Evolutionary conservation across 139 green algal genomes (phyloP).

Genomic region (Nannochloris sp.): DNA sequence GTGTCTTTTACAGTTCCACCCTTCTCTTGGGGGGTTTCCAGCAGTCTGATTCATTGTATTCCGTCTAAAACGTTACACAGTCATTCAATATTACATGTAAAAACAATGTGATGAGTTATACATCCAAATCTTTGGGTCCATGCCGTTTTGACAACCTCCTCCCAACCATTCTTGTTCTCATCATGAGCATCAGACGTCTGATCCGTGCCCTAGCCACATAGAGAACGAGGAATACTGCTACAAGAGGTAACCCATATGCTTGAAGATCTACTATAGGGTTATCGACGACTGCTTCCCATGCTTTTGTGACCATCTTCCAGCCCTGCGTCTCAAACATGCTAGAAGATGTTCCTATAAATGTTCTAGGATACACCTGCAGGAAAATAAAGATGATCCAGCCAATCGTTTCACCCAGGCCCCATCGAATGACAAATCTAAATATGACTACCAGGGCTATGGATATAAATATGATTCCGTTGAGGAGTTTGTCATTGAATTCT

Average conservation of each 20-base stretch:
- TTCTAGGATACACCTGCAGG: conserved; percentile 49
- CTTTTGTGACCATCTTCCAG: conserved; percentile 36
- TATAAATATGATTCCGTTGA: conserved; percentile 50
- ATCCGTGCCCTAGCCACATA: conserved; percentile 1
- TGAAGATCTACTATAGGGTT: conserved; percentile 41
- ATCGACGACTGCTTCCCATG: conserved; percentile 46
- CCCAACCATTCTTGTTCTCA: neutral
- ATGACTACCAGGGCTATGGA: conserved; percentile 45
- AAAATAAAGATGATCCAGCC: conserved; percentile 62
- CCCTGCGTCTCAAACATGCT: conserved; percentile 50
- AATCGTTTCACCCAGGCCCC: conserved; percentile 42
- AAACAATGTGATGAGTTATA: conserved; percentile 10
- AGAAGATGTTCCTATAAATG: conserved; percentile 24
- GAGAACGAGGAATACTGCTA: neutral
- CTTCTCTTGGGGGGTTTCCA: too few relatives aligned
- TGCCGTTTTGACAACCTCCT: neutral
- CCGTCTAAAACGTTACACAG: neutral
- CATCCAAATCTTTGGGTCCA: conserved; percentile 16
- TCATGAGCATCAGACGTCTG: conserved; percentile 13
- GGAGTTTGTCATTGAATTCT: conserved; percentile 76
- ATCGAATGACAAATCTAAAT: conserved; percentile 49
- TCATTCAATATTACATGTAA: neutral
- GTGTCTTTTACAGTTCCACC: too few relatives aligned
- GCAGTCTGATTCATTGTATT: neutral
- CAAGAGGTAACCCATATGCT: conserved; percentile 19